Base-by-base conservation (phyloP, 1,284 basidiomycete genomes). In the Termitomyces sp. region DNA sequence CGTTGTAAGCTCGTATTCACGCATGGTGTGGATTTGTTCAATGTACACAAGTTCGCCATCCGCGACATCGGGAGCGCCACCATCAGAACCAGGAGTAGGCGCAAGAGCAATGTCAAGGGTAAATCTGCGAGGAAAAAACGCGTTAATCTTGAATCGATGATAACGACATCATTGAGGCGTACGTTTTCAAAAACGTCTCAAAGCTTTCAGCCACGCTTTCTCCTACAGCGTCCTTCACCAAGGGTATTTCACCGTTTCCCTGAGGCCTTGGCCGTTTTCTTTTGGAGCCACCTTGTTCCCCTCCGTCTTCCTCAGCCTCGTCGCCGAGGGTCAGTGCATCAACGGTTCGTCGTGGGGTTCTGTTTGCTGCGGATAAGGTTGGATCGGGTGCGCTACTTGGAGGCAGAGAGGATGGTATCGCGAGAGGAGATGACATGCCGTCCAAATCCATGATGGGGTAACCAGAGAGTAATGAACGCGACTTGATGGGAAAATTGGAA, bases 201-300 rank as follows among this genome's bases (percentile, higher is more conserved):
- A 98, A 97, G 60, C 86, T 87, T 64, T 94, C 91, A 55, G 88
- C 84, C 3, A 98, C 90, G 62, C 88, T 91, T 70, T 97, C 94
- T 48, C 94, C 94, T 11, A 96, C 93, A 37, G 88, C 83, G 69
- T 98, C 96, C 60, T 86, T 88, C 1, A 98, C 93, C 46, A 91
- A 73, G 1, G 93, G 90, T 1, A 95, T 81, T 60, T 92, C 83
- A 5, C 74, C 79, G 50, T 77, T 77, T 11, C 70, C 69, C 59
- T 81, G 80, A 21, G 74, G 74, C 52, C 75, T 74, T 1, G 76
- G 73, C 50, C 73, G 73, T 51, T 75, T 72, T 49, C 78, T 72
- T 53, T 73, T 74, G 37, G 72, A 69, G 5, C 62, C 65, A 31
- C 67, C 65, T 26, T 72, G 73, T 24, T 76, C 72, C n/a, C 68